A percentile compares a stretch with the other conserved stretches of the same genome.
phyloP scores from a whole-genome alignment of 208 protist species.

The Entamoeba moshkovskii region DNA sequence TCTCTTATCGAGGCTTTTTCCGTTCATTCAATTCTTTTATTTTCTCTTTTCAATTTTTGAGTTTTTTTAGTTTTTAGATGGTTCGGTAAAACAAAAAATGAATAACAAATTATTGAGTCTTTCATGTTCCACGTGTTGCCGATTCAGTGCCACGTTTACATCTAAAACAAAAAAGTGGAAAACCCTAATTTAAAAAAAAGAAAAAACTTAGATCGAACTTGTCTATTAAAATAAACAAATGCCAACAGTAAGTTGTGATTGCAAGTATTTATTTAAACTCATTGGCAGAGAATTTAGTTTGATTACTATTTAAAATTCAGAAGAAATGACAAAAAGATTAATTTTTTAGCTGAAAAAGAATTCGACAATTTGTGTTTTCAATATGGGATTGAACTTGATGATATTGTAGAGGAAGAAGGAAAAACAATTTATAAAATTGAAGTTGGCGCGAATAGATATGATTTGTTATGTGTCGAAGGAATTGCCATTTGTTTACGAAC shows the following conservation, averaged over 20 bases:
- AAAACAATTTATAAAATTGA: slow-evolving; percentile 24
- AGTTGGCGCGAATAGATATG: slow-evolving; percentile 24
- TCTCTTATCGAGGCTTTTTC: no score
- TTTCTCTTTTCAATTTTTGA: no score
- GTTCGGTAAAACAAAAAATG: no score
- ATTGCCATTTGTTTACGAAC: slow-evolving; percentile 6
- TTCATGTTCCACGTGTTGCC: no score
- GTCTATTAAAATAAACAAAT: not conserved
- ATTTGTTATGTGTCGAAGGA: slow-evolving; percentile 24
- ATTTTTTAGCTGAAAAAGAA: slow-evolving; percentile 6
- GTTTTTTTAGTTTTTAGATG: no score
- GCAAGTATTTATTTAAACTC: not conserved
- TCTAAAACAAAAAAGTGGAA: no score
- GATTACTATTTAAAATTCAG: not conserved
- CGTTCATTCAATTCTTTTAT: no score
- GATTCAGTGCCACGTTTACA: no score
- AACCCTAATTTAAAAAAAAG: no score
- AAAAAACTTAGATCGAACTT: no score
- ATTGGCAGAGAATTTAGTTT: slow-evolving; percentile 10
- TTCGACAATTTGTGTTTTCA: not conserved
- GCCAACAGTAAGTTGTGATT: not conserved
- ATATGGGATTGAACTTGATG: slow-evolving; percentile 29
- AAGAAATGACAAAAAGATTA: not conserved
- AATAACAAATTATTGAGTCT: no score
- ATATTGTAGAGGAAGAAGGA: not conserved